These are phyloP conservation scores for Chlorella sp. DNA, from an alignment of 139 green algal genomes.

Conservation along the genomic window DNA sequence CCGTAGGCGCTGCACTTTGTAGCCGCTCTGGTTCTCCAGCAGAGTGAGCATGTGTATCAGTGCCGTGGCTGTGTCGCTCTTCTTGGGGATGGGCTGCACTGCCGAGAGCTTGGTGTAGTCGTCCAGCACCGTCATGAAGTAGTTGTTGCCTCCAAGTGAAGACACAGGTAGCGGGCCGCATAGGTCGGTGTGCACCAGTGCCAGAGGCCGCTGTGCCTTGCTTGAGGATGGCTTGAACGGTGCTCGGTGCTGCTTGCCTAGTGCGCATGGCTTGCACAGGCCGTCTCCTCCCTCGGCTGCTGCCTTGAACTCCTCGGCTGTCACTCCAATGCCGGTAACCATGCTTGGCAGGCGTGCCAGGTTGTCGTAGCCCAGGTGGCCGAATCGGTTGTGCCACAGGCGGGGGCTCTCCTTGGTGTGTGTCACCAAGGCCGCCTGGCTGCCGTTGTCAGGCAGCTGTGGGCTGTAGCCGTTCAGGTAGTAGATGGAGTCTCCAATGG, in stretches of 20 bases:
- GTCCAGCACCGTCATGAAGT: slow-evolving; percentile 9
- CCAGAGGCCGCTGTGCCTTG: background rate
- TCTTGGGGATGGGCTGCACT: background rate
- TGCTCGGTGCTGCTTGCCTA: background rate
- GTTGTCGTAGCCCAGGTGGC: slow-evolving; percentile 2
- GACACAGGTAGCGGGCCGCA: slow-evolving; percentile 4
- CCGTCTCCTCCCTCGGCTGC: background rate
- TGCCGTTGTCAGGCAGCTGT: too few relatives aligned
- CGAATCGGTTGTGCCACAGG: background rate
- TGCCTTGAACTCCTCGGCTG: background rate
- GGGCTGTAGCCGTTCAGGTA: background rate
- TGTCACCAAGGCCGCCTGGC: background rate
- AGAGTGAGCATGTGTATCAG: background rate
- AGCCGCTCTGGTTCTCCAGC: background rate
- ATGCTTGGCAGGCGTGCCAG: background rate
- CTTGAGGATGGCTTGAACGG: background rate
- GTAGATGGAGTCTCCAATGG: slow-evolving; percentile 1
- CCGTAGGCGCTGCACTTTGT: background rate
- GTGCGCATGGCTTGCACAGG: background rate
- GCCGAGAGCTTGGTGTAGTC: background rate
- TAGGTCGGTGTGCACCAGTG: slow-evolving; percentile 13
- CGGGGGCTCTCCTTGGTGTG: background rate
- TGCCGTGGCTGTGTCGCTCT: background rate
- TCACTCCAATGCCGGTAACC: background rate
- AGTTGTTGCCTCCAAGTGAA: background rate